Conservation (phyloP, 495 filamentous ascomycete species). For the Penicillium macrosclerotiorum region DNA sequence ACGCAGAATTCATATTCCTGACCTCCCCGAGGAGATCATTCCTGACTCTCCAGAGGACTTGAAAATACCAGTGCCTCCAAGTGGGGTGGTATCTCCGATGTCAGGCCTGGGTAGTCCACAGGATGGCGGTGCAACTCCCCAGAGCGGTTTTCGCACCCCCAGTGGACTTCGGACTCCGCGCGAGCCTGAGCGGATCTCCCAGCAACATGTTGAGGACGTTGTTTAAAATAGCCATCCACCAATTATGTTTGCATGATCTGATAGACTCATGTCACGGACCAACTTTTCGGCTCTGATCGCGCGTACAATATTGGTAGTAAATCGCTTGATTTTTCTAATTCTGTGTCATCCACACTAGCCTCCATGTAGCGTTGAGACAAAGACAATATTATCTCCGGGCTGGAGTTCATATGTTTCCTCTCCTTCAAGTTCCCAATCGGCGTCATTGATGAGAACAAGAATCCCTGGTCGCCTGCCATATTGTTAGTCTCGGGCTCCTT, state of each 20-base stretch:
- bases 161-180: conserved; percentile 42
- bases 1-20: conserved; percentile 77
- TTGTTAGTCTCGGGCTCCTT: conserved; percentile 4
- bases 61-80: conserved; percentile 72
- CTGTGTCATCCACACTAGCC: conserved; percentile 51
- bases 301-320: too few species aligned
- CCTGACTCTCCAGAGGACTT: conserved; percentile 81
- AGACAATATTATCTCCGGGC: conserved; percentile 80
- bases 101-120: conserved; percentile 46
- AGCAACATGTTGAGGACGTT: conserved; percentile 50
- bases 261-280: too few species aligned
- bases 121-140: conserved; percentile 42
- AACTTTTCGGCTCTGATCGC: too few species aligned
- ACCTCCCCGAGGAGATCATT: conserved; percentile 58
- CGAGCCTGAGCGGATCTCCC: conserved; percentile 47
- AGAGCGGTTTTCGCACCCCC: conserved; percentile 34
- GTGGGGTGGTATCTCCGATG: conserved; percentile 51
- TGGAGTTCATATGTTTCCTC: conserved; percentile 86
- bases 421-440: conserved; percentile 97
- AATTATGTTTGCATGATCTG: background rate
- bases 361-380: conserved; percentile 97
- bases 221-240: conserved; percentile 26
- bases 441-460: conserved; percentile 94
- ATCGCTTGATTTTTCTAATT: background rate
- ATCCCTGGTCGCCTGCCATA: conserved; percentile 82